Evolutionary conservation across 257 asterid genomes (phyloP).

Genomic region (Nemophila menziesii): DNA sequence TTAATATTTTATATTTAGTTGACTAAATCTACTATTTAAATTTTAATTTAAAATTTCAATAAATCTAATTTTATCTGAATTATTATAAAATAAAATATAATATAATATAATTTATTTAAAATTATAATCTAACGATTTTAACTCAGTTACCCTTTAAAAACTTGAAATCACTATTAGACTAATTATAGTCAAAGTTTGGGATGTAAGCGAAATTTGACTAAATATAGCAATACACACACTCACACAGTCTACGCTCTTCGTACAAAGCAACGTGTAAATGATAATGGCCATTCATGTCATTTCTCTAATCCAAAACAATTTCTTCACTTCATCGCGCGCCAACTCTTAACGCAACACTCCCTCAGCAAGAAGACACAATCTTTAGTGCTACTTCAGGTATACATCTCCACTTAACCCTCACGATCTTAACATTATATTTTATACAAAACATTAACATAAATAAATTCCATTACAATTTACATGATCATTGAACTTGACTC

Average conservation of each 20-base stretch:
- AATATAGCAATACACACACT: not conserved
- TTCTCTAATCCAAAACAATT: slow-evolving; percentile 8
- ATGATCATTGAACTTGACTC: not conserved
- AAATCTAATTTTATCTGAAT: too few species aligned
- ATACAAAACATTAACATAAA: not conserved
- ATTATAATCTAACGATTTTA: too few species aligned
- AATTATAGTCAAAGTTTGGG: too few species aligned
- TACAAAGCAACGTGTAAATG: not conserved
- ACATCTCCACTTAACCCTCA: too few species aligned
- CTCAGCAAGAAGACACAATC: not conserved
- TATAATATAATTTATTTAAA: too few species aligned
- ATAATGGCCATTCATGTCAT: slow-evolving; percentile 10
- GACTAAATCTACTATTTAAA: too few species aligned
- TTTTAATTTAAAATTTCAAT: too few species aligned
- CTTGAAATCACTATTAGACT: too few species aligned
- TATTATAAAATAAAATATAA: too few species aligned
- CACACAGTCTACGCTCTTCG: not conserved
- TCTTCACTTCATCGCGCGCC: not conserved
- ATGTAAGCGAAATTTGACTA: too few species aligned
- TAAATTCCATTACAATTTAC: not conserved
- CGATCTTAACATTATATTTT: not conserved
- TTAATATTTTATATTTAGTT: too few species aligned
- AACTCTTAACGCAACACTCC: not conserved
- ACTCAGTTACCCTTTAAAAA: too few species aligned
- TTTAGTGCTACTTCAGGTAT: not conserved